Base-by-base conservation (phyloP, 768 basidiomycete genomes). In the Rossbeevera mucosa region DNA sequence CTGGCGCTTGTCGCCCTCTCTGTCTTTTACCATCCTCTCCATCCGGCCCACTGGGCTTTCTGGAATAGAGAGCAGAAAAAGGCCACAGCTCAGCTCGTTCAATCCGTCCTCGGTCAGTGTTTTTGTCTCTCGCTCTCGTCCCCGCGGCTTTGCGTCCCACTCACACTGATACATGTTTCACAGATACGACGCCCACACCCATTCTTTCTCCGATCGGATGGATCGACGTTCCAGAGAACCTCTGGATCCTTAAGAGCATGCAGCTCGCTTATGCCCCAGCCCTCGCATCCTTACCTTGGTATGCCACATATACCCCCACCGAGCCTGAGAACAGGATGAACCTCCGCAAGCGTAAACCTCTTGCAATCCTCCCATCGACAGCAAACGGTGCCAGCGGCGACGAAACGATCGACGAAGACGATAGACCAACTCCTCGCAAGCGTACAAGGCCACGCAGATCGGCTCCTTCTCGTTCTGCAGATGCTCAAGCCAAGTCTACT, bases 31-130 rank as follows among this genome's bases (percentile, higher is more conserved):
- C 71, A 72, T 44, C 78, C 77, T 14, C 71, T 73, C 26, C 77
- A 83, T 63, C 76, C 76, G 13, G 79, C 76, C 6, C 83, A 85
- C 59, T 80, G 80, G 78, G 66, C 80, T n/a, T 79, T 86, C 62
- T 86, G 85, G 85, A 76, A 73, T 43, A 74, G 72, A 54, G 75
- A 74, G 44, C 71, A 74, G 59, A 78, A 77, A 62, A 65, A 61
- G 51, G 65, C 64, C 21, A 83, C 80, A 16, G 81, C 81, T 14
- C 65, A 66, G n/a, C 63, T 76, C 50, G 79, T 86, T 28, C 76
- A 80, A 62, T 74, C 72, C 42, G 71, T 83, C 50, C 67, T 79
- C 47, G 68, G 84, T 85, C 63, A 61, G 82, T 78, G 36, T 40
- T 9, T 43, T 22, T 41, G 18, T 47, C 33, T 43, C 43, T 2